Evolutionary conservation across 2,329 filamentous ascomycete species (phyloP).

Genomic region (Ophiognomonia clavigignenti-juglandacearum): DNA sequence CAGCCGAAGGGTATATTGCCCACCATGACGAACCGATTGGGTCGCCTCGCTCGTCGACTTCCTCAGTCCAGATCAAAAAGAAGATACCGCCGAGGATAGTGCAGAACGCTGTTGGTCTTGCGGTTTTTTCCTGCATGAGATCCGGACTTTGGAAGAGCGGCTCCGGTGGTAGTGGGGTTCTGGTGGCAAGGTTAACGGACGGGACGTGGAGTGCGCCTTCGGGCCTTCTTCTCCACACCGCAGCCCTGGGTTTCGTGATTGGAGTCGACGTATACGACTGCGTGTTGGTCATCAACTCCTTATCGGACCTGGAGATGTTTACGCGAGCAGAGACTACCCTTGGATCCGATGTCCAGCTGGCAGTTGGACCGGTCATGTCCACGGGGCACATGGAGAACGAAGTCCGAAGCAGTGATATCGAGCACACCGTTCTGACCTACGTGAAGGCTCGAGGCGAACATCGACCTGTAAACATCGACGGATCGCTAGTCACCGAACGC

Average conservation of each 20-base stretch:
- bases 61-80: conserved; percentile 50
- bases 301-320: conserved; percentile 78
- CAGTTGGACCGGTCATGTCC: conserved; percentile 66
- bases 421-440: conserved; percentile 53
- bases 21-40: conserved; percentile 4
- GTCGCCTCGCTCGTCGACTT: conserved; percentile 10
- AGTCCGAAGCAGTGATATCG: conserved; percentile 46
- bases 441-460: conserved; percentile 53
- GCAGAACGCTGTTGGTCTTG: conserved; percentile 81
- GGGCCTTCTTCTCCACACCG: conserved; percentile 84
- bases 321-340: conserved; percentile 74
- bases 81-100: conserved; percentile 86
- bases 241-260: conserved; percentile 81
- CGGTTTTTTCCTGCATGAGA: conserved; percentile 94
- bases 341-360: conserved; percentile 73
- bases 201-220: conserved; percentile 90
- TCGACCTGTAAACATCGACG: conserved; percentile 50
- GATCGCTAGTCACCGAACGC: conserved; percentile 52
- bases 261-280: conserved; percentile 96
- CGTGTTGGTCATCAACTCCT: conserved; percentile 86
- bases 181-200: conserved; percentile 78
- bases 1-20: conserved; percentile 14
- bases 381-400: conserved; percentile 48
- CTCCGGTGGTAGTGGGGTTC: conserved; percentile 81
- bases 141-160: conserved; percentile 89